A percentile compares a stretch with the other conserved stretches of the same genome.
These are phyloP conservation scores for Mucor sp. DNA, from an alignment of 371 early-diverging fungal species.

Conservation along the genomic window DNA sequence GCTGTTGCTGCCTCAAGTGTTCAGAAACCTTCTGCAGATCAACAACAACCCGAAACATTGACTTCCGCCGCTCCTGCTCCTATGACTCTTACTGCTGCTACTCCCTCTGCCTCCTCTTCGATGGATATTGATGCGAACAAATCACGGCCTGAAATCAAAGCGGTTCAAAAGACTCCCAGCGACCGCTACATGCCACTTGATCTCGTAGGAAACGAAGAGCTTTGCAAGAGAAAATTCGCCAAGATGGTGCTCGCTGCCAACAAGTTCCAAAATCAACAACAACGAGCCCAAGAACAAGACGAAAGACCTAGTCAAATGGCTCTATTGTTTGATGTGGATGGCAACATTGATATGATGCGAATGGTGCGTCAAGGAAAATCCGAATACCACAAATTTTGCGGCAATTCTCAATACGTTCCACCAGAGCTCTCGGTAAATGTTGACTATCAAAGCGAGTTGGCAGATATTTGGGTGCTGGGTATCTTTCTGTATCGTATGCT, in stretches of 20 bases:
- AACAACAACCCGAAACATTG: neutral
- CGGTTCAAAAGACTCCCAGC: constrained; percentile 14
- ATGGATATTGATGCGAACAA: neutral
- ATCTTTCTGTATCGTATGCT: constrained; percentile 43
- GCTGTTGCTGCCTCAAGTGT: constrained; percentile 1
- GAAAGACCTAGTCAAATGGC: constrained; percentile 28
- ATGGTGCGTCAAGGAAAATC: constrained; percentile 25
- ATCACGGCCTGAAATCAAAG: constrained; percentile 13
- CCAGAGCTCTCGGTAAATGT: constrained; percentile 32
- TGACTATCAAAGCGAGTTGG: constrained; percentile 27
- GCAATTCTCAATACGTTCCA: constrained; percentile 41
- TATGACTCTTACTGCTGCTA: neutral
- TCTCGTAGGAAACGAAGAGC: constrained; percentile 33
- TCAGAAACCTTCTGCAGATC: neutral
- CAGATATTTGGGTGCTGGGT: constrained; percentile 50
- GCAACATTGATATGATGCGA: constrained; percentile 32
- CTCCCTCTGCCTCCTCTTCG: constrained; percentile 1
- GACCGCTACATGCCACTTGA: constrained; percentile 24
- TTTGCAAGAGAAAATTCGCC: constrained; percentile 37
- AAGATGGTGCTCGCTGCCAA: constrained; percentile 40
- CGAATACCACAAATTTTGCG: constrained; percentile 36
- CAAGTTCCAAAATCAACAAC: constrained; percentile 23
- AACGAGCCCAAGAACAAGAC: constrained; percentile 1
- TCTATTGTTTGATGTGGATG: constrained; percentile 31
- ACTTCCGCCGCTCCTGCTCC: neutral